Base-by-base conservation (phyloP, 352 stramenopile genomes). In the Aphanomyces astaci region DNA sequence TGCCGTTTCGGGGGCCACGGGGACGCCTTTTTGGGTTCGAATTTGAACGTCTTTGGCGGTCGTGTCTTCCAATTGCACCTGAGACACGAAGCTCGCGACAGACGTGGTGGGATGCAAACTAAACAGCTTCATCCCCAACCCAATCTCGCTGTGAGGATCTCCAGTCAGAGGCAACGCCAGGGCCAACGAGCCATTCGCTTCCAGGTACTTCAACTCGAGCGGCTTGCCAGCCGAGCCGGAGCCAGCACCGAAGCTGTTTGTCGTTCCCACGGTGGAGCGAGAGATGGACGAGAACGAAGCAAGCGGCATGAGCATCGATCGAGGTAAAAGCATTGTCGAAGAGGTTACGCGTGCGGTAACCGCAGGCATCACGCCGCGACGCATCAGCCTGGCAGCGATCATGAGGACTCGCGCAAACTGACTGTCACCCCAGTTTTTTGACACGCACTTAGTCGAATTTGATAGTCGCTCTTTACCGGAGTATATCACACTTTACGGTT, bases 131-230 rank as follows among this genome's bases (percentile, higher is more conserved):
- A 32, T 19, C 40, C 22, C 72, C 17, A 60, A 63, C 33, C 25
- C n/a, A 1, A 66, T 64, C 30, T 71, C 87, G 80, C 82, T 48
- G 79, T 80, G 11, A 81, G 80, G 39, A 92, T 83, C 60, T 76
- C 39, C 56, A 19, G 22, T 90, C 30, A 93, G 68, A 9, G 85
- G 85, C 55, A 93, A 77, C 40, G 85, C 82, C 39, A 93, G 66
- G 17, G 85, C 82, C 33, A 93, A 65, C 22, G 81, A 88, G 60
- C 85, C 90, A 32, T 78, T 81, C 32, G 81, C 85, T 55, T 93
- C 81, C 62, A 82, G 78, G 55, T 93, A 93, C 73, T 88, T 89
- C 54, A 93, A 81, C 72, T 91, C 85, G 9, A 93, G 75, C 13
- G 82, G 56, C 11, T 48, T 46, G 32, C 56, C 39, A 7, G 56